A percentile compares a stretch with the other conserved stretches of the same genome.
Evolutionary conservation across 2,329 filamentous ascomycete species (phyloP).

Genomic region (Chaetomiaceae sp.): DNA sequence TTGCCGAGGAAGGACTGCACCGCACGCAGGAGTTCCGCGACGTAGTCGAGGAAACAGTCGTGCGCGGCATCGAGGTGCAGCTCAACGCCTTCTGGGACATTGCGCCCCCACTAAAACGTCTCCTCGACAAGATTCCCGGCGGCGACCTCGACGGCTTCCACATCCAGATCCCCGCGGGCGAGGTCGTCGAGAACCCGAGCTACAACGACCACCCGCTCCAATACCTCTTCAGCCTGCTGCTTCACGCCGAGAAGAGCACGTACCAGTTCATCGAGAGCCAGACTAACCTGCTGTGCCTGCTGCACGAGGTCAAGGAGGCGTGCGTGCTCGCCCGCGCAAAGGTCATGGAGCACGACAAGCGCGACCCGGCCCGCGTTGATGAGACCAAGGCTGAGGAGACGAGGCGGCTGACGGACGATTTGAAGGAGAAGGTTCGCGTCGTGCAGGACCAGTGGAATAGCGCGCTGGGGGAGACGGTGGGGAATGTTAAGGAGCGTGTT

Average conservation of each 20-base stretch:
- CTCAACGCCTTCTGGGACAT: slow-evolving; percentile 97
- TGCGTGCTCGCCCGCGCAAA: slow-evolving; percentile 62
- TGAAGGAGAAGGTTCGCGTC: slow-evolving; percentile 88
- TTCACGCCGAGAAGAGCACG: slow-evolving; percentile 85
- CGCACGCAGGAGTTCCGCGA: slow-evolving; percentile 72
- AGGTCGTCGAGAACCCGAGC: slow-evolving; percentile 79
- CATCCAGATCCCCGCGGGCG: slow-evolving; percentile 70
- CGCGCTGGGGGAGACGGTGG: slow-evolving; percentile 74
- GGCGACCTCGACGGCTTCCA: slow-evolving; percentile 54
- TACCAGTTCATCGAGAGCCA: slow-evolving; percentile 97
- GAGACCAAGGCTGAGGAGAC: slow-evolving; percentile 64
- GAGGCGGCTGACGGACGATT: slow-evolving; percentile 67
- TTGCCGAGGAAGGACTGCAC: slow-evolving; percentile 65
- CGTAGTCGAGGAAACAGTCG: slow-evolving; percentile 79
- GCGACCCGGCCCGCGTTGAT: slow-evolving; percentile 42
- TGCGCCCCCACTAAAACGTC: slow-evolving; percentile 70
- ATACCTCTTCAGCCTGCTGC: slow-evolving; percentile 80
- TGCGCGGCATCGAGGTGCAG: slow-evolving; percentile 83
- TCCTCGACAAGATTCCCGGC: slow-evolving; percentile 74
- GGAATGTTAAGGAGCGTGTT: slow-evolving; percentile 67
- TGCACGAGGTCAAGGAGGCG: slow-evolving; percentile 84
- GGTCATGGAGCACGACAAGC: slow-evolving; percentile 61
- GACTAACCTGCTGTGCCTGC: slow-evolving; percentile 80
- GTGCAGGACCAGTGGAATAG: slow-evolving; percentile 90
- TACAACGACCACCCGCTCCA: slow-evolving; percentile 80